Evolutionary conservation across 495 filamentous ascomycete species (phyloP), one percentile per base, ranked within the genome.

Genomic region (Zalerion maritima): DNA sequence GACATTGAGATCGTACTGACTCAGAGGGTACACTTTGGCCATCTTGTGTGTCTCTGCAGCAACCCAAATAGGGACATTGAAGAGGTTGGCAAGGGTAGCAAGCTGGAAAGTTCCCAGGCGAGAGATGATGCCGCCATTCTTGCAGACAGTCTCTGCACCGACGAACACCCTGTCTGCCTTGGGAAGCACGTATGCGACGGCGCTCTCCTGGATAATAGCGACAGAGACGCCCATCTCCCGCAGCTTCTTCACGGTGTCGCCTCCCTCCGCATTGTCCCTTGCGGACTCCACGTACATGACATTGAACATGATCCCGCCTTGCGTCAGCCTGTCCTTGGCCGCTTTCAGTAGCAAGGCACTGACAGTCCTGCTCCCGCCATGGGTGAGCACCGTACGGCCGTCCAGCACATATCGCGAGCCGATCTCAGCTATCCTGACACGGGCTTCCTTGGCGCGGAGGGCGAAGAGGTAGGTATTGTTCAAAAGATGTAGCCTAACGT

Each of bases 31-130:
- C 14, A 86, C 56, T 34, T 81, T 61, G 20, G 87, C 83, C 43
- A 92, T 91, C 54, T 92, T 97, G 58, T 97, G 87, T 40, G 81
- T 92, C 52, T 97, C 89, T 3, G 81, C 81, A 5, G 83, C 84
- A 14, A 92, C 85, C 46, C 85, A 92, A 48, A 96, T 81, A 0
- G 79, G 78, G 45, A 82, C 84, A 4, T 71, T 67, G 34, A 75
- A 71, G 3, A 71, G 68, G 38, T 81, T 83, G 23, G 83, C 81
- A 26, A 94, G 60, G 26, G 81, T 54, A 1, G 82, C 85, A 28
- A 96, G 73, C 57, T 94, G 89, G 38, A 80, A 84, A 4, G 89
- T 94, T 14, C 89, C 89, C 63, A 96, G 68, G 26, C 85, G 60
- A 22, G 74, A 84, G 36, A 97, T 81, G 32, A 94, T 75, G 15